phyloP scores from a whole-genome alignment of 495 filamentous ascomycete species.

The Talaromyces nanjingensis region DNA sequence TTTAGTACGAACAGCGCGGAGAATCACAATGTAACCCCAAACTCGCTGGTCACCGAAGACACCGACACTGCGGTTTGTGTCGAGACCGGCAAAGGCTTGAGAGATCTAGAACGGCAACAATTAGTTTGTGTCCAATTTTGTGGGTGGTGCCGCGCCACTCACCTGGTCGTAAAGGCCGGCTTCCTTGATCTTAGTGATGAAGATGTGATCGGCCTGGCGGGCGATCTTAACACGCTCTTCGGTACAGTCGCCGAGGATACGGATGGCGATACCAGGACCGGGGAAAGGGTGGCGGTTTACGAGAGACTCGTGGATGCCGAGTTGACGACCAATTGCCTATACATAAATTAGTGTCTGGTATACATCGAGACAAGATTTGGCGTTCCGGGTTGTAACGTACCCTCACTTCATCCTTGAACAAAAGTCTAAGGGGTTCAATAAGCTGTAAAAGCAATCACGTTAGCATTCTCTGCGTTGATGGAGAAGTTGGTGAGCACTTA shows the following conservation, averaged over 20 bases:
- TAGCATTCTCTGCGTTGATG: neutral
- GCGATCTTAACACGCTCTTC: constrained; percentile 71
- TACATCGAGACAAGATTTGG: neutral
- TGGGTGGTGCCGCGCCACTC: neutral
- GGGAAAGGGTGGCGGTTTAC: constrained; percentile 67
- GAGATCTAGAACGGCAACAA: constrained; percentile 42
- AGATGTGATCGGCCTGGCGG: constrained; percentile 70
- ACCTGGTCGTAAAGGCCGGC: constrained; percentile 67
- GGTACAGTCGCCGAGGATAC: constrained; percentile 85
- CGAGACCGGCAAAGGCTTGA: constrained; percentile 78
- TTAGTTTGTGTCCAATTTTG: no score
- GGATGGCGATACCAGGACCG: constrained; percentile 80
- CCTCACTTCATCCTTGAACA: constrained; percentile 1
- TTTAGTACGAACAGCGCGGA: constrained; percentile 68
- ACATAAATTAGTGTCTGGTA: neutral
- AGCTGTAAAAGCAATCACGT: constrained; percentile 13
- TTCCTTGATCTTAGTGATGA: constrained; percentile 76
- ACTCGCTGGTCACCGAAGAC: constrained; percentile 74
- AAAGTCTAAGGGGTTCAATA: neutral
- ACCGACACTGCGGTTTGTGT: constrained; percentile 42
- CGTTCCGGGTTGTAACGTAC: neutral
- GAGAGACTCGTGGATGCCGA: constrained; percentile 70
- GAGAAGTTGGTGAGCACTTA: constrained; percentile 6
- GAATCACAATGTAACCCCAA: constrained; percentile 39
- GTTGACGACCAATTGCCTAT: constrained; percentile 47